Percentiles rank a stretch among this genome's conserved stretches.
Evolutionary conservation across 768 basidiomycete species (phyloP).

Genomic region (Psilocybe tampanensis): DNA sequence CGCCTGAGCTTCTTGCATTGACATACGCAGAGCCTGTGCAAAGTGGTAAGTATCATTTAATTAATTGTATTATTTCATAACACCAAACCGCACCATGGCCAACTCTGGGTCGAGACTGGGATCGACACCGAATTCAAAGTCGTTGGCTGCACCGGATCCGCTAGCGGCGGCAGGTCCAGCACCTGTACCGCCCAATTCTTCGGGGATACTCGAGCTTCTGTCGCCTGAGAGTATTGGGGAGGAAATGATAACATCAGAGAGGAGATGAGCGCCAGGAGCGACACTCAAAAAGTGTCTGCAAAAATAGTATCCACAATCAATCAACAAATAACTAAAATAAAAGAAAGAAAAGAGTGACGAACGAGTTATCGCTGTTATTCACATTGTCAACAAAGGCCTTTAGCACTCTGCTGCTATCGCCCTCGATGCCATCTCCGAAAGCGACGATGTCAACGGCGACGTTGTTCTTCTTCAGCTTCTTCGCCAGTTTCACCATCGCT

Average conservation of each 20-base stretch:
- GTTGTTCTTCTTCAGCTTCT: conserved; percentile 99
- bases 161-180: conserved; percentile 49
- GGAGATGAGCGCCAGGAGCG: conserved; percentile 74
- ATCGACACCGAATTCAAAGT: conserved; percentile 91
- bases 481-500: conserved; percentile 84
- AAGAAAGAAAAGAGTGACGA: too few species aligned
- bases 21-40: conserved; percentile 89
- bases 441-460: conserved; percentile 91
- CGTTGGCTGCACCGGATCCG: conserved; percentile 43
- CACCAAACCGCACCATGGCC: conserved; percentile 76
- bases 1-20: conserved; percentile 92
- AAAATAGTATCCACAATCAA: too few species aligned
- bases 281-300: conserved; percentile 80
- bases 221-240: conserved; percentile 85
- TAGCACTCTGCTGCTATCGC: conserved; percentile 62
- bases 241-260: conserved; percentile 81
- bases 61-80: neutral
- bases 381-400: conserved; percentile 83
- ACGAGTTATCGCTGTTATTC: conserved; percentile 87
- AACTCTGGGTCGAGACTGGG: conserved; percentile 95
- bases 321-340: too few species aligned
- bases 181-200: conserved; percentile 52
- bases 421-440: conserved; percentile 88
- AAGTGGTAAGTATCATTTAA: neutral
- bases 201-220: conserved; percentile 67